Conservation (phyloP, 2,329 filamentous ascomycete genomes). For the Fusarium sp. region DNA sequence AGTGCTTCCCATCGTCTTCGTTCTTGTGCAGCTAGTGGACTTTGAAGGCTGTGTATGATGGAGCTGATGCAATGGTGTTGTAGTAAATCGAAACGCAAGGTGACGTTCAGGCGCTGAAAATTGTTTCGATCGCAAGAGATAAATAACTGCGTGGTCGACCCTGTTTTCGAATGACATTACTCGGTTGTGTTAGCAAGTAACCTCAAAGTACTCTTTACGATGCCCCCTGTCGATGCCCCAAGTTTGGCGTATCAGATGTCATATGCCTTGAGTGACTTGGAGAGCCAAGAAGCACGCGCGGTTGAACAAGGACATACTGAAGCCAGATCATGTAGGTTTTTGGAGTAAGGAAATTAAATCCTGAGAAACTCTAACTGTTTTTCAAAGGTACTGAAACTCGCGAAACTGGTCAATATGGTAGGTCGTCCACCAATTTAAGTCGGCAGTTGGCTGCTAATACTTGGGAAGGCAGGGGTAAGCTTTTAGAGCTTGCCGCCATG, state of each 20-base stretch:
- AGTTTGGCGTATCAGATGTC: neutral
- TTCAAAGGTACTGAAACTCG: neutral
- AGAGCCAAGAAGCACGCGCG: neutral
- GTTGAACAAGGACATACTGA: neutral
- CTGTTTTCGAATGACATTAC: neutral
- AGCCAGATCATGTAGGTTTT: conserved; percentile 5
- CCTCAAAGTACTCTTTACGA: conserved; percentile 13
- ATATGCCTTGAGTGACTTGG: neutral
- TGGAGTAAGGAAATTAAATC: neutral
- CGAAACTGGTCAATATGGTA: neutral
- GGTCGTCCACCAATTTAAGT: neutral
- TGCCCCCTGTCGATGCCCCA: conserved; percentile 10
- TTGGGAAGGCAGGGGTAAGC: conserved; percentile 10
- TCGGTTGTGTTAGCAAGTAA: conserved; percentile 6
- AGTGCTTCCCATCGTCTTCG: neutral
- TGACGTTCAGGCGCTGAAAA: neutral
- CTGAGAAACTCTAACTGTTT: neutral
- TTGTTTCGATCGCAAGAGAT: neutral
- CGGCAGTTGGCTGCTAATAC: conserved; percentile 7
- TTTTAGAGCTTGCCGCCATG: conserved; percentile 3
- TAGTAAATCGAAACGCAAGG: neutral
- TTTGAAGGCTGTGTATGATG: neutral
- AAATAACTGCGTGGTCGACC: conserved; percentile 2
- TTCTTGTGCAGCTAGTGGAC: neutral
- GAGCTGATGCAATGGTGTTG: neutral